Evolutionary conservation across 805 yeast species (phyloP).

Genomic region (Teunomyces panamensis): DNA sequence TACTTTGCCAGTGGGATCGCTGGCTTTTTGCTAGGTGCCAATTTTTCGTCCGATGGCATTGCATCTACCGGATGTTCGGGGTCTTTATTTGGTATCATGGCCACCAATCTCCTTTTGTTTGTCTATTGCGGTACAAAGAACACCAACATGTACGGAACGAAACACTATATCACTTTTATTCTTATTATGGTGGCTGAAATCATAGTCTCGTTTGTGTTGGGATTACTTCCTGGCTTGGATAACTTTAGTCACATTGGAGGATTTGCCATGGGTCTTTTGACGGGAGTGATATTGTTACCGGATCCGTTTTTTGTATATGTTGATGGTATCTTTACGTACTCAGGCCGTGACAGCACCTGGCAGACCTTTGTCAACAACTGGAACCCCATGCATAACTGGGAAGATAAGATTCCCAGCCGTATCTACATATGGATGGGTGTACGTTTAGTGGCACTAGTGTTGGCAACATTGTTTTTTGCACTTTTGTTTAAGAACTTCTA

Average conservation of each 20-base stretch:
- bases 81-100: slow-evolving; percentile 65
- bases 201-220: slow-evolving; percentile 56
- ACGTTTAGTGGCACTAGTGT: slow-evolving; percentile 43
- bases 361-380: slow-evolving; percentile 35
- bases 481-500: slow-evolving; percentile 48
- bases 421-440: slow-evolving; percentile 54
- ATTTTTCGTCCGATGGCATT: slow-evolving; percentile 64
- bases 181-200: slow-evolving; percentile 53
- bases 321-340: slow-evolving; percentile 38
- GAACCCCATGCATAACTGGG: slow-evolving; percentile 36
- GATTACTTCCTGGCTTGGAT: slow-evolving; percentile 70
- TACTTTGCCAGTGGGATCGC: slow-evolving; percentile 62
- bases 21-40: slow-evolving; percentile 68
- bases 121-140: slow-evolving; percentile 51
- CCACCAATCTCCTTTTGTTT: slow-evolving; percentile 56
- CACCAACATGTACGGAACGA: slow-evolving; percentile 43
- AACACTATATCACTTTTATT: slow-evolving; percentile 46
- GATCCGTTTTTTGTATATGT: slow-evolving; percentile 52
- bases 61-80: slow-evolving; percentile 73
- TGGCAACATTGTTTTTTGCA: slow-evolving; percentile 50
- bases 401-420: slow-evolving; percentile 30
- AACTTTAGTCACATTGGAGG: slow-evolving; percentile 78
- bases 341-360: slow-evolving; percentile 26
- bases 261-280: slow-evolving; percentile 56
- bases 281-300: slow-evolving; percentile 48